These are phyloP conservation scores for Vachellia pachyceras DNA, from an alignment of 306 rosid genomes.

Conservation along the genomic window DNA sequence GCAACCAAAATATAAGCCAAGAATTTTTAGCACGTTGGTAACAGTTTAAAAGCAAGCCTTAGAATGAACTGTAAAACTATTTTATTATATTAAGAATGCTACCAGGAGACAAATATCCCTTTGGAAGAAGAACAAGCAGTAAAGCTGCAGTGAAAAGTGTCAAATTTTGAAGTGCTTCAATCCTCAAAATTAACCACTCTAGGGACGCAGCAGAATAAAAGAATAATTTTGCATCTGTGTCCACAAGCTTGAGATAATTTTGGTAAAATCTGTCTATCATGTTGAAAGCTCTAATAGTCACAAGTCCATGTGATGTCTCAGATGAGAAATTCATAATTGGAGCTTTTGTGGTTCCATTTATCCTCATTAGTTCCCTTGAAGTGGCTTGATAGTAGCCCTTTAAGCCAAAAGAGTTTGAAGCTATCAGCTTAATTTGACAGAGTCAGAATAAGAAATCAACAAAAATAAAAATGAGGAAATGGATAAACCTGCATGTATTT, in stretches of 20 bases:
- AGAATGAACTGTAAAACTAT: background rate
- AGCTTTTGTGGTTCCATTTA: conserved; percentile 92
- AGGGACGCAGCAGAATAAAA: conserved; percentile 67
- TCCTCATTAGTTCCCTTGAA: conserved; percentile 73
- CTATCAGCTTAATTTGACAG: background rate
- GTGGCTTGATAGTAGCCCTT: conserved; percentile 80
- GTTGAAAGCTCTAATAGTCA: conserved; percentile 77
- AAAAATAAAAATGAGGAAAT: background rate
- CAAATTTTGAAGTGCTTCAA: conserved; percentile 72
- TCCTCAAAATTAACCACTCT: conserved; percentile 72
- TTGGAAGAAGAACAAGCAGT: conserved; percentile 64
- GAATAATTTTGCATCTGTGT: conserved; percentile 70
- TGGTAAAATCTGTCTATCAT: conserved; percentile 59
- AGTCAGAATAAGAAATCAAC: background rate
- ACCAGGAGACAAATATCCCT: conserved; percentile 68
- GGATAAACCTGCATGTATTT: conserved; percentile 59
- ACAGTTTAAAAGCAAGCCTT: background rate
- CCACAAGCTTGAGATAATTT: conserved; percentile 63
- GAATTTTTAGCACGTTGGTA: background rate
- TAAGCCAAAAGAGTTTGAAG: background rate
- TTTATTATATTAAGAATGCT: background rate
- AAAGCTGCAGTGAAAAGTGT: conserved; percentile 69
- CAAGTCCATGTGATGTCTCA: conserved; percentile 82
- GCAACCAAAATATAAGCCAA: conserved; percentile 29
- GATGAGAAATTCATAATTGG: conserved; percentile 79